A percentile compares a stretch with the other conserved stretches of the same genome.
phyloP scores from a whole-genome alignment of 208 protist genomes.

The Crithidia acanthocephali region DNA sequence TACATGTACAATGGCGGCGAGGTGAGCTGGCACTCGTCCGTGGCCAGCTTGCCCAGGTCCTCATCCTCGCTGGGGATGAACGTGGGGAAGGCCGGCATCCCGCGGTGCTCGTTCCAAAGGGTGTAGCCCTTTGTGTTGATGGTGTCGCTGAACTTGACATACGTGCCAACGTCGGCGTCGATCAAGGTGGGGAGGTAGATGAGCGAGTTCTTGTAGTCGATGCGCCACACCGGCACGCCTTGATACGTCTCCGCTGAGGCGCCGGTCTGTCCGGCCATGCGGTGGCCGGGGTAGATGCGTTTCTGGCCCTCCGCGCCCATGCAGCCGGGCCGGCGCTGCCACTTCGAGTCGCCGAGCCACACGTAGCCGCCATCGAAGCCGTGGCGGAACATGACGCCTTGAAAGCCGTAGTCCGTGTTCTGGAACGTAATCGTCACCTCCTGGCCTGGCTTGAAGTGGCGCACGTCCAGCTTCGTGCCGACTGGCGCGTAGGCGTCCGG shows the following conservation, averaged over 20 bases:
- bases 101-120: conserved; percentile 91
- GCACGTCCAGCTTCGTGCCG: conserved; percentile 92
- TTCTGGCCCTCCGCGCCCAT: conserved; percentile 92
- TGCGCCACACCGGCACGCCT: conserved; percentile 90
- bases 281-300: conserved; percentile 91
- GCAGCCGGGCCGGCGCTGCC: conserved; percentile 91
- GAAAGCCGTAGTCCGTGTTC: conserved; percentile 94
- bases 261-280: conserved; percentile 93
- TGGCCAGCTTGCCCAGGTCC: conserved; percentile 84
- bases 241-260: conserved; percentile 88
- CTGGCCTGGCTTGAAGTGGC: conserved; percentile 94
- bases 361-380: conserved; percentile 94
- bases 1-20: conserved; percentile 91
- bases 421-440: conserved; percentile 92
- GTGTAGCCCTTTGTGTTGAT: conserved; percentile 94
- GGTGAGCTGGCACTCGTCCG: conserved; percentile 91
- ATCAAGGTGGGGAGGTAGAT: conserved; percentile 91
- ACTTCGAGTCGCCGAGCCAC: conserved; percentile 93
- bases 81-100: conserved; percentile 90
- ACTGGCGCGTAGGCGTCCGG: conserved; percentile 93
- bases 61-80: conserved; percentile 87
- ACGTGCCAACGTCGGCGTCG: conserved; percentile 89
- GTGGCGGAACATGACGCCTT: conserved; percentile 93
- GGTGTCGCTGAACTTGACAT: conserved; percentile 92
- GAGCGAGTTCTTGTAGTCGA: conserved; percentile 95